These are phyloP conservation scores for Wickerhamomyces queroliae DNA, from an alignment of 805 yeast genomes.

Conservation along the genomic window DNA sequence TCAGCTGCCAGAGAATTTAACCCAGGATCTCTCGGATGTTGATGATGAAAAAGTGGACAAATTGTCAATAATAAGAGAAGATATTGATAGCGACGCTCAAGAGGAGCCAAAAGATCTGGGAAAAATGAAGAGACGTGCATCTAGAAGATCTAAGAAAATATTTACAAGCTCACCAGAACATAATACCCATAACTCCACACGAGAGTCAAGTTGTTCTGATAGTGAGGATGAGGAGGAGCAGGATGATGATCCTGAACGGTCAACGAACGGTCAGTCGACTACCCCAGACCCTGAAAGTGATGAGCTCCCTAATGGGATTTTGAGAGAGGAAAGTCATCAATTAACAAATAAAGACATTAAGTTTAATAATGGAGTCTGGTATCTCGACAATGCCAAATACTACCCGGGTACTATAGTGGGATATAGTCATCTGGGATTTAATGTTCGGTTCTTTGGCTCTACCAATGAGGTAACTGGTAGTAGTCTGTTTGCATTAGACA, in stretches of 20 bases:
- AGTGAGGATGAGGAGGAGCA: no score
- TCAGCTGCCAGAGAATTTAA: conserved; percentile 12
- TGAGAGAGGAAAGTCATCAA: conserved; percentile 4
- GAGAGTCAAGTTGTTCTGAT: no score
- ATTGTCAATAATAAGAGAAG: conserved; percentile 3
- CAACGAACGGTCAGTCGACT: neutral
- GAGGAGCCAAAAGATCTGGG: conserved; percentile 1
- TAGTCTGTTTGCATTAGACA: conserved; percentile 34
- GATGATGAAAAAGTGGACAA: conserved; percentile 20
- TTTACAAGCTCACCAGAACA: neutral
- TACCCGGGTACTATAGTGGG: conserved; percentile 42
- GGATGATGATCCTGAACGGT: neutral
- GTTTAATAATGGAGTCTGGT: conserved; percentile 44
- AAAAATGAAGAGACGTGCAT: conserved; percentile 3
- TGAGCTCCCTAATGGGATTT: conserved; percentile 1
- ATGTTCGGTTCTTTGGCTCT: conserved; percentile 37
- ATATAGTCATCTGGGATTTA: conserved; percentile 22
- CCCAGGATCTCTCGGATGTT: conserved; percentile 24
- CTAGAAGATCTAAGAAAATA: neutral
- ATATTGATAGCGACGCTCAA: neutral
- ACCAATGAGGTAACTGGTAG: conserved; percentile 20
- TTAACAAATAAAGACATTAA: conserved; percentile 24
- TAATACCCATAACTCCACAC: no score
- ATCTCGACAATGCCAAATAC: conserved; percentile 39
- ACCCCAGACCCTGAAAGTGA: neutral